Evolutionary conservation across 2,329 filamentous ascomycete genomes (phyloP), one percentile per base, ranked within the genome.

Genomic region (Dactylellina leptospora): DNA sequence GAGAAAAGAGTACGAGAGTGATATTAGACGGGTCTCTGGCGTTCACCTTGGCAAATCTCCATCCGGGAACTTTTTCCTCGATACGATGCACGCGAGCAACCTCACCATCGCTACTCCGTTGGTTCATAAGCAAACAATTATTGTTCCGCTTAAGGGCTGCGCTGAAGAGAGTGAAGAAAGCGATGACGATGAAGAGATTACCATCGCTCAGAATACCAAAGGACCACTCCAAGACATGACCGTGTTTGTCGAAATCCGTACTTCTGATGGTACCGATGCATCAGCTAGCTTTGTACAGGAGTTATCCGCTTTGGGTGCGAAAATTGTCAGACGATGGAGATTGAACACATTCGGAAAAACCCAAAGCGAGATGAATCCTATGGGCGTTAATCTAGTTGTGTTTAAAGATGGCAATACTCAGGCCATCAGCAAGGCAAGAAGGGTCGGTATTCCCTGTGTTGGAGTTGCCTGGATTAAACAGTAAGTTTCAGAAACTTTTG

Each of bases 401-500:
- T 71, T 71, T 38, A 63, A 62, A n/a, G 58, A 63, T 59, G 66
- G 66, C 2, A 63, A 53, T 18, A 50, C 50, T 0, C 42, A 56
- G 20, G 47, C 66, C 3, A 27, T 71, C 16, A 44, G 23, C 28
- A 71, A 63, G 23, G 66, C 66, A 8, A 71, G 59, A 47, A 63
- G 44, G 9, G 51, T 58, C 2, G 45, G 45, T 18, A 51, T 71
- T 36, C 66, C 66, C 8, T 56, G 50, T 36, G 66, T 71, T 23
- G 66, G 59, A 5, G 58, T 71, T 13, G 51, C 50, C 5, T 71
- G 66, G 66, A 48, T 71, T n/a, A 63, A 53, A 42, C 40, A 71
- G 66, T 71, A 45, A 44, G 64, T 71, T 16, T 6, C n/a, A n/a
- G n/a, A 9, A 47, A 2, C 2, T 33, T 30, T 6, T 45, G 13